These are phyloP conservation scores for Oldenlandia corymbosa DNA, from an alignment of 257 asterid species.

Conservation along the genomic window DNA sequence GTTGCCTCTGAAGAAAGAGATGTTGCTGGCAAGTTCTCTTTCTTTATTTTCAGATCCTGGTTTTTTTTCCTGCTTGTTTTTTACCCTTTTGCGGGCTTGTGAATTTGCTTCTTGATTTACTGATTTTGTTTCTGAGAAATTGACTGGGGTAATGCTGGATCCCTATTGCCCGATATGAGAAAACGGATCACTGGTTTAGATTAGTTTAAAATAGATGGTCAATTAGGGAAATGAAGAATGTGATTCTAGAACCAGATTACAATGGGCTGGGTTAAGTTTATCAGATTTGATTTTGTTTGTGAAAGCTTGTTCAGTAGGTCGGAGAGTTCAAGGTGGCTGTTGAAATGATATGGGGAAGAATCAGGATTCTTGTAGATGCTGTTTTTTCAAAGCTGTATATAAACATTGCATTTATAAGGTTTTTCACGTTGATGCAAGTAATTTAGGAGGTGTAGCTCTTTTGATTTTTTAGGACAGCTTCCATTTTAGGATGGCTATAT, in stretches of 20 bases:
- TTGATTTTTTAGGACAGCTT: not conserved
- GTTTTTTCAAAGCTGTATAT: not conserved
- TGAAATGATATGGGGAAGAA: not conserved
- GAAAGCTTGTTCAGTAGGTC: not conserved
- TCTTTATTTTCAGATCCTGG: not conserved
- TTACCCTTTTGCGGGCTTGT: not conserved
- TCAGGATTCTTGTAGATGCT: not conserved
- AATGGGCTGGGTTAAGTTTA: not conserved
- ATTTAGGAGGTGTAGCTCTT: not conserved
- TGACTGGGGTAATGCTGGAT: not conserved
- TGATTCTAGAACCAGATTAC: slow-evolving; percentile 1
- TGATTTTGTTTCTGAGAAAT: slow-evolving; percentile 5
- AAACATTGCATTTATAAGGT: not conserved
- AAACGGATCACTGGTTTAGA: too few species aligned
- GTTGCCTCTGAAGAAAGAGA: slow-evolving; percentile 20
- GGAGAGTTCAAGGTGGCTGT: not conserved
- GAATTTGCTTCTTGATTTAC: slow-evolving; percentile 1
- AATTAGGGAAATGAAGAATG: not conserved
- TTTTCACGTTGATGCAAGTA: not conserved
- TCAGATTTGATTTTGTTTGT: not conserved
- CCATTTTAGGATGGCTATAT: too few species aligned
- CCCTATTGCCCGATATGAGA: not conserved
- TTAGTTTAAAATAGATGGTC: not conserved
- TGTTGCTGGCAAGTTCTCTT: slow-evolving; percentile 29
- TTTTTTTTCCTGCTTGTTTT: not conserved